A percentile compares a stretch with the other conserved stretches of the same genome.
Evolutionary conservation across 2,329 filamentous ascomycete species (phyloP).

Genomic region (Leptographium procerum): DNA sequence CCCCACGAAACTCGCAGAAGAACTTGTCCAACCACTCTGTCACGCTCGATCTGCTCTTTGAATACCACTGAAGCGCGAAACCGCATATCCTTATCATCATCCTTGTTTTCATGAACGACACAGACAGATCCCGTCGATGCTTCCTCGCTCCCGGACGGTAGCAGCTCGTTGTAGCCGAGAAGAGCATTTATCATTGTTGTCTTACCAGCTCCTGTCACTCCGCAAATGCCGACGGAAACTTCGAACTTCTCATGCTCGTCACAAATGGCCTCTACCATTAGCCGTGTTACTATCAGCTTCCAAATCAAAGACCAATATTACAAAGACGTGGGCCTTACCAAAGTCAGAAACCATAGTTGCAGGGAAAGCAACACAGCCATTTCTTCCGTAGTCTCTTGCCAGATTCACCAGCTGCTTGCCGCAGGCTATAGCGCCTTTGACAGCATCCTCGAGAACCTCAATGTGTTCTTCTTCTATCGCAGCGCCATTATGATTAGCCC

Average conservation of each 20-base stretch:
- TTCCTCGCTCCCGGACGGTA: constrained; percentile 7
- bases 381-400: background rate
- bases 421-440: background rate
- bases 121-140: constrained; percentile 6
- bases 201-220: constrained; percentile 7
- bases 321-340: background rate
- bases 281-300: background rate
- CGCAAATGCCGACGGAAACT: constrained; percentile 6
- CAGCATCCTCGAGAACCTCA: constrained; percentile 2
- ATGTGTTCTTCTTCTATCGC: background rate
- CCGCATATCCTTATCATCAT: background rate
- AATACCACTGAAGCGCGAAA: constrained; percentile 2
- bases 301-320: background rate
- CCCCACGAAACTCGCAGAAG: background rate
- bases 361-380: background rate
- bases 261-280: background rate
- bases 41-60: background rate
- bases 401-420: background rate
- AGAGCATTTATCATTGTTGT: constrained; percentile 8
- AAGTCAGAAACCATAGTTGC: background rate
- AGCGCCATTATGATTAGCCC: background rate
- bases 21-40: constrained; percentile 1
- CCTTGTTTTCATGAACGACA: constrained; percentile 1
- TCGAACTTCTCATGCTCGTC: background rate
- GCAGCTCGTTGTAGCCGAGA: constrained; percentile 4